Evolutionary conservation across 805 yeast genomes (phyloP), one percentile per base, ranked within the genome.

Genomic region (Myxozyma vanderwaltii): DNA sequence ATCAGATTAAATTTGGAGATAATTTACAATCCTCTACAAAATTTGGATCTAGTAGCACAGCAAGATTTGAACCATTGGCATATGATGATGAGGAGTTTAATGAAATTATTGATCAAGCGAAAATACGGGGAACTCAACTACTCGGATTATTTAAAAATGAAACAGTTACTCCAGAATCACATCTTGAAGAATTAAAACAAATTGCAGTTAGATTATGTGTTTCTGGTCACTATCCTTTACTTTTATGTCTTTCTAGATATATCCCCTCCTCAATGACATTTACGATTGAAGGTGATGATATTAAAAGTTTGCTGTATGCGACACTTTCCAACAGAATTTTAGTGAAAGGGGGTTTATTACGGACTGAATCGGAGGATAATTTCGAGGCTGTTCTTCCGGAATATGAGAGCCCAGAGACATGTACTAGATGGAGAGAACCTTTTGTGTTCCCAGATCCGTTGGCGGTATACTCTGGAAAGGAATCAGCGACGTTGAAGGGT

Each of bases 401-500:
- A 21, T 21, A 41, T 29, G 27, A 38, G 17, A 38, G 41, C n/a
- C 17, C 21, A 8, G 21, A 13, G 41, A 38, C 6, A 29, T 10
- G 33, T 29, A 15, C 31, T 23, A 46, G n/a, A 4, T 31, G 17
- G 39, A 21, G 17, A n/a, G 23, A 33, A 10, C 31, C 43, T 2
- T 38, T 48, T 15, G 10, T 21, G 27, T 48, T 48, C 24, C 44
- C 52, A 4, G 52, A 36, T 48, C 52, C 52, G 24, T 15, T 43
- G 21, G 31, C 21, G 3, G 8, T 44, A 10, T 41, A 47, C 40
- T 13, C 31, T 21, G 3, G 38, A 24, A 24, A 13, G 7, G 43
- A 17, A 13, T 13, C 46, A 26, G 66, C 70, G 23, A 10, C 17
- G 13, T 49, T 59, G 4, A 61, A 63, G 1, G 59, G 41, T 31